Evolutionary conservation across 1,139 yeast genomes (phyloP).

Genomic region (Pichia sp.): DNA sequence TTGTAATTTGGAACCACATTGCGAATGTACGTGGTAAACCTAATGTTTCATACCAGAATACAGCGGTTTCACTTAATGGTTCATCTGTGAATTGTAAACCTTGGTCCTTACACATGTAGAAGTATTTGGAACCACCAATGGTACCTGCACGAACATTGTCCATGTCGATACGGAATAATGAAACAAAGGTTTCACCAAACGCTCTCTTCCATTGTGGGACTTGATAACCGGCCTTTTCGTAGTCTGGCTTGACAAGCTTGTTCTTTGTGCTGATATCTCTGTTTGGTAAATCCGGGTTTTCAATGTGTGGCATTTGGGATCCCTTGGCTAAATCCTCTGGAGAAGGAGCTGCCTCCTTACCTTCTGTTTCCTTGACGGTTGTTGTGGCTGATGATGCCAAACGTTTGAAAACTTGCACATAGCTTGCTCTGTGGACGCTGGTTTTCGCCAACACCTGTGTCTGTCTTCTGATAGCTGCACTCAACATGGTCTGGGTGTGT

Average conservation of each 20-base stretch:
- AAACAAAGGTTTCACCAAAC: conserved; percentile 71
- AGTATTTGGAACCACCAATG: conserved; percentile 86
- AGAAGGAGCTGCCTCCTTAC: conserved; percentile 7
- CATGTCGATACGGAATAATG: conserved; percentile 77
- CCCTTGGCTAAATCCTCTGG: conserved; percentile 41
- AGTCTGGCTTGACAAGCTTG: conserved; percentile 37
- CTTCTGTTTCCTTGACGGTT: not conserved
- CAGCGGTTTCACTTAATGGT: conserved; percentile 61
- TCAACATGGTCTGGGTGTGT: not conserved
- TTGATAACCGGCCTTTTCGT: conserved; percentile 56
- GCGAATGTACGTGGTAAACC: conserved; percentile 83
- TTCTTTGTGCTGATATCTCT: conserved; percentile 35
- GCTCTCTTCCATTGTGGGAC: conserved; percentile 70
- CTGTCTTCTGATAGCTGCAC: not conserved
- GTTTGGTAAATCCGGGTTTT: conserved; percentile 37
- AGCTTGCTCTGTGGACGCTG: not conserved
- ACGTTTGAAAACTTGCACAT: not conserved
- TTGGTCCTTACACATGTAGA: conserved; percentile 83
- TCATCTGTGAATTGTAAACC: conserved; percentile 75
- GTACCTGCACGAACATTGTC: conserved; percentile 92
- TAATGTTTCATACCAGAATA: conserved; percentile 75
- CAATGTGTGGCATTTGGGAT: conserved; percentile 47
- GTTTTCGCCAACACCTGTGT: not conserved
- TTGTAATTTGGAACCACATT: conserved; percentile 93
- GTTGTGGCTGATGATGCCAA: not conserved